Evolutionary conservation across 2,329 filamentous ascomycete species (phyloP).

Genomic region (Paracamarosporium sp.): DNA sequence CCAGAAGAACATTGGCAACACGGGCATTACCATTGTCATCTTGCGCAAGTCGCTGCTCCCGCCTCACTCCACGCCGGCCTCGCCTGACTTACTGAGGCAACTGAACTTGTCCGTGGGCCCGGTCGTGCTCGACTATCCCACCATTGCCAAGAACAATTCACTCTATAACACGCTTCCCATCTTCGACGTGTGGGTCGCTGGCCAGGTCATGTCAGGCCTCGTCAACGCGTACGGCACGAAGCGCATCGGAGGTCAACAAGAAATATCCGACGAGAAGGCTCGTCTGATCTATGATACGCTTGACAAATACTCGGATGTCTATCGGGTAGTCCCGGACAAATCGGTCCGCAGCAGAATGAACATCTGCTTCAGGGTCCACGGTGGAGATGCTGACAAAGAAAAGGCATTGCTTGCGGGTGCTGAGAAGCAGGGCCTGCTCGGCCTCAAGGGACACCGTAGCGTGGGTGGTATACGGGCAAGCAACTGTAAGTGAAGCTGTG

Average conservation of each 20-base stretch:
- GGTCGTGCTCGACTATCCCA: constrained; percentile 81
- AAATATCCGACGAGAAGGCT: constrained; percentile 76
- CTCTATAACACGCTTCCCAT: constrained; percentile 96
- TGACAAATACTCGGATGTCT: constrained; percentile 75
- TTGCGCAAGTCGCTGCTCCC: constrained; percentile 82
- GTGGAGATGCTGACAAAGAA: constrained; percentile 72
- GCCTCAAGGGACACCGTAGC: constrained; percentile 86
- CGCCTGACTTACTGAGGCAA: constrained; percentile 72
- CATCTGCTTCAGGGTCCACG: constrained; percentile 83
- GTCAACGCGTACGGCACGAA: constrained; percentile 67
- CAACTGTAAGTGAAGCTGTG: constrained; percentile 64
- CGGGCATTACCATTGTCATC: constrained; percentile 86
- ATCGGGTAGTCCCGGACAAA: constrained; percentile 79
- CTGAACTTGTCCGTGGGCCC: constrained; percentile 81
- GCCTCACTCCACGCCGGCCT: constrained; percentile 63
- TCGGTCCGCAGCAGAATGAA: constrained; percentile 87
- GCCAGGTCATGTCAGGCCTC: constrained; percentile 83
- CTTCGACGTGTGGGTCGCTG: constrained; percentile 90
- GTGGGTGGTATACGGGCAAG: constrained; percentile 85
- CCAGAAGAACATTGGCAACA: constrained; percentile 90
- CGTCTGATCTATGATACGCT: constrained; percentile 76
- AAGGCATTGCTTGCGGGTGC: constrained; percentile 80
- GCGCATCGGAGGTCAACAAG: constrained; percentile 79
- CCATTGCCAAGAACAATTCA: constrained; percentile 89
- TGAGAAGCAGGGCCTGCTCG: constrained; percentile 71